These are phyloP conservation scores for Priceomyces castillae DNA, from an alignment of 805 yeast genomes.

Conservation along the genomic window DNA sequence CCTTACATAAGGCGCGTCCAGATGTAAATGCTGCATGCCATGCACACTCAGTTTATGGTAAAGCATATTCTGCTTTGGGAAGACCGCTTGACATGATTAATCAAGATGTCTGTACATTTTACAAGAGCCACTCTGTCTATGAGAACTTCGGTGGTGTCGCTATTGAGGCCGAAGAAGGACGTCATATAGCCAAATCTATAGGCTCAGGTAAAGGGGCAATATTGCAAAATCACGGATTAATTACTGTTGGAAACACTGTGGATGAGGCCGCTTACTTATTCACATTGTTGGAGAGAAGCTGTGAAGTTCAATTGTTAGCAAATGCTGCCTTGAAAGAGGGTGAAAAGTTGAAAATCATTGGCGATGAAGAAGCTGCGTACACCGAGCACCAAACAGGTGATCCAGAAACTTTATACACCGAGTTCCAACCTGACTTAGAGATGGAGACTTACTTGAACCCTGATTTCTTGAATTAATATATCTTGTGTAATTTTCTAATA, in stretches of 20 bases:
- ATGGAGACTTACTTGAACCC: constrained; percentile 19
- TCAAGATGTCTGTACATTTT: constrained; percentile 72
- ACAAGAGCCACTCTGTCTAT: constrained; percentile 65
- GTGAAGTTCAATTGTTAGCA: constrained; percentile 30
- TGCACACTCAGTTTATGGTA: constrained; percentile 39
- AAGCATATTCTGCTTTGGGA: constrained; percentile 37
- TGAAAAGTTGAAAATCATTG: constrained; percentile 42
- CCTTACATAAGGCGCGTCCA: constrained; percentile 37
- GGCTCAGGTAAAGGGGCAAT: constrained; percentile 32
- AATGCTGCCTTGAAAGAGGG: constrained; percentile 43
- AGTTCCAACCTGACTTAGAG: constrained; percentile 70
- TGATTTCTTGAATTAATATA: background rate
- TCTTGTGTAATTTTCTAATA: too few relatives aligned
- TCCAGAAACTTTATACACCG: constrained; percentile 66
- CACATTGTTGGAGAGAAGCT: constrained; percentile 29
- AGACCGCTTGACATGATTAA: constrained; percentile 66
- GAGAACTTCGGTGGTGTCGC: constrained; percentile 78
- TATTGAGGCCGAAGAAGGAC: constrained; percentile 30
- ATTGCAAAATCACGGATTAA: constrained; percentile 33
- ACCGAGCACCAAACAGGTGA: constrained; percentile 60
- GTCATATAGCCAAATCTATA: constrained; percentile 27
- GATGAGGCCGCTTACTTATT: constrained; percentile 38
- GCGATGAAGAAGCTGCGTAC: constrained; percentile 64
- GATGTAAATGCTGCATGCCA: constrained; percentile 43
- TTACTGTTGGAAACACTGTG: constrained; percentile 34